Conservation (phyloP, 345 rosid genomes). For the Punica granatum region DNA sequence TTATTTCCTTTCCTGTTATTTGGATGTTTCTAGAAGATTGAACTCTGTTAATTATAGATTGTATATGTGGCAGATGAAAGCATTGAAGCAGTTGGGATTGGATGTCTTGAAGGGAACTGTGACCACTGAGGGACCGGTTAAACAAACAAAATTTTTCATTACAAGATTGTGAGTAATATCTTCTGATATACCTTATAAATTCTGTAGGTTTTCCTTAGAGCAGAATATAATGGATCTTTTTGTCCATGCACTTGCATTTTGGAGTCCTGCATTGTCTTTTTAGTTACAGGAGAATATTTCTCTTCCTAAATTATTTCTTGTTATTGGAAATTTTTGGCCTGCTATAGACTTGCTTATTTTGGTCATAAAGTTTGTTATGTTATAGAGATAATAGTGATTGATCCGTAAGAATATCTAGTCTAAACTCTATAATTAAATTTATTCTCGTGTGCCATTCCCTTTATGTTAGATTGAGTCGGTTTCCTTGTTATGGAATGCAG, state of each 20-base stretch:
- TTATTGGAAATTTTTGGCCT: background rate
- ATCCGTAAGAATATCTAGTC: background rate
- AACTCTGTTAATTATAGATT: background rate
- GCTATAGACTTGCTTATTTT: background rate
- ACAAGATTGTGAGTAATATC: slow-evolving; percentile 53
- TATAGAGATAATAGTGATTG: background rate
- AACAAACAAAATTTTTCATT: slow-evolving; percentile 69
- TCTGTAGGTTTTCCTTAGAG: background rate
- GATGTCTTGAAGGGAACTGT: slow-evolving; percentile 86
- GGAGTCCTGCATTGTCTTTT: background rate
- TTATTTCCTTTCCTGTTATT: background rate
- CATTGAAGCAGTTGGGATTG: slow-evolving; percentile 82
- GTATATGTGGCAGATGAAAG: slow-evolving; percentile 54
- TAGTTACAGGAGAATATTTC: background rate
- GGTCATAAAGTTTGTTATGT: background rate
- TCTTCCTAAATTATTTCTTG: background rate
- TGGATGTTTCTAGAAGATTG: background rate
- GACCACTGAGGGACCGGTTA: slow-evolving; percentile 62
- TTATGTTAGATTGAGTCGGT: too few species aligned
- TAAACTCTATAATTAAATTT: background rate
- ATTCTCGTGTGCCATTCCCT: too few species aligned
- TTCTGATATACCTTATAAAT: background rate
- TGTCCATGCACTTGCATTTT: background rate
- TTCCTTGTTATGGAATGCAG: background rate
- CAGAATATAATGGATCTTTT: background rate